Evolutionary conservation across 257 asterid genomes (phyloP), one percentile per base, ranked within the genome.

Genomic region (Nicotiana noctiflora): DNA sequence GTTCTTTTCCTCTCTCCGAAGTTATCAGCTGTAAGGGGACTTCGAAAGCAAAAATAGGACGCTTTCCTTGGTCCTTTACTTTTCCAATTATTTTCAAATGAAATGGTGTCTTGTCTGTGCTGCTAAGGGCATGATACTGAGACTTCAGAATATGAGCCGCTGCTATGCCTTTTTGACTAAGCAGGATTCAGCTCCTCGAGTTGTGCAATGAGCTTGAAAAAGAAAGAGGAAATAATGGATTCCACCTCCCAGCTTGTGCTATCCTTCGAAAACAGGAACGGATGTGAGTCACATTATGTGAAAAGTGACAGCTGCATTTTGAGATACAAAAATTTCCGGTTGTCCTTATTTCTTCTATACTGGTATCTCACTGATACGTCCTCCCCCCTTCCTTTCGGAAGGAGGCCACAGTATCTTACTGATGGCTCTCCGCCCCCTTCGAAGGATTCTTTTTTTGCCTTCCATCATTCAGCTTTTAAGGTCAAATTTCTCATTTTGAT

Each of bases 211-310:
- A 66, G 25, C 56, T 37, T 68, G 56, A 4, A 19, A 68, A 19
- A 66, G 17, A 10, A 64, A 5, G 18, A 57, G 11, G 29, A 37
- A 25, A 68, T 68, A n/a, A n/a, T n/a, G 56, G 76, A 68, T 17
- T 68, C 76, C 56, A 68, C 76, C 76, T 37, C 55, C 76, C 56
- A 40, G 15, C 56, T 37, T 68, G n/a, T 68, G 75, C 76, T 68
- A 68, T 68, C 56, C 76, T 25, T 68, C n/a, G n/a, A 68, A 68
- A 19, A 34, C 2, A 67, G 55, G 5, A 18, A 52, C 5, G 4
- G 29, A 51, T 51, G 55, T 51, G 55, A 51, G 11, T 40, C 2
- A 37, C 46, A 40, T 40, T 8, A 40, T 7, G 46, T 7, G 10
- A 51, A 12, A 51, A 34, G 18, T 67, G 76, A 67, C 76, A 8